Evolutionary conservation across 202 grass and related monocot genomes (phyloP), one percentile per base, ranked within the genome.

Genomic region (Schoenoplectus tabernaemontani): DNA sequence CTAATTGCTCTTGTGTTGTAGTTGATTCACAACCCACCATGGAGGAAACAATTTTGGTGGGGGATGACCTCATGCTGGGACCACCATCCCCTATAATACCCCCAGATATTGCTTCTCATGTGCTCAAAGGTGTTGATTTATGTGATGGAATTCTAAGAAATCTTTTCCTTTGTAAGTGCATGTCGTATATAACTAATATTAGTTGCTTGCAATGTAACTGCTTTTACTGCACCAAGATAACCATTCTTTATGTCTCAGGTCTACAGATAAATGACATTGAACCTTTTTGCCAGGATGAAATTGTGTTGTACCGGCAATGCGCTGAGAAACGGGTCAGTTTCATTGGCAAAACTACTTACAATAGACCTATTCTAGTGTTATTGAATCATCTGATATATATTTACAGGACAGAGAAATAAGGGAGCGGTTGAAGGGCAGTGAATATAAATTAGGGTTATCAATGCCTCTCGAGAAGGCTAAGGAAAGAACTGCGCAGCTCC

Each of bases 221-320:
- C 50, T 77, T 2, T 15, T 71, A 71, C 9, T 78, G 36, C 80
- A 73, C 7, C 47, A 62, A 81, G 19, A 33, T 59, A 82, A 58
- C 41, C 7, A 1, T 78, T 33, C 11, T 81, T 50, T 86, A 23
- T 86, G 51, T 15, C 82, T 64, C 62, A 92, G 91, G 91, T 75
- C 61, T 98, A 36, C 91, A 98, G 83, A 95, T 98, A 84, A 95
- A 95, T 86, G 91, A 98, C 54, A 92, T 95, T 6, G 89, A 98
- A 33, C 95, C 95, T 84, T 92, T 98, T 88, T 98, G 95, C 46
- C 91, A 92, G 84, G 95, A 98, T 57, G 95, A 92, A 83, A 94
- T 98, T 58, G 86, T 98, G n/a, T 36, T 95, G 81, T 98, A 98
- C 70, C 83, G 71, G 56, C 86, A 95, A 53, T 95, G 95, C 80